Evolutionary conservation across 495 filamentous ascomycete species (phyloP).

Genomic region (Aspergillus ellipticus): DNA sequence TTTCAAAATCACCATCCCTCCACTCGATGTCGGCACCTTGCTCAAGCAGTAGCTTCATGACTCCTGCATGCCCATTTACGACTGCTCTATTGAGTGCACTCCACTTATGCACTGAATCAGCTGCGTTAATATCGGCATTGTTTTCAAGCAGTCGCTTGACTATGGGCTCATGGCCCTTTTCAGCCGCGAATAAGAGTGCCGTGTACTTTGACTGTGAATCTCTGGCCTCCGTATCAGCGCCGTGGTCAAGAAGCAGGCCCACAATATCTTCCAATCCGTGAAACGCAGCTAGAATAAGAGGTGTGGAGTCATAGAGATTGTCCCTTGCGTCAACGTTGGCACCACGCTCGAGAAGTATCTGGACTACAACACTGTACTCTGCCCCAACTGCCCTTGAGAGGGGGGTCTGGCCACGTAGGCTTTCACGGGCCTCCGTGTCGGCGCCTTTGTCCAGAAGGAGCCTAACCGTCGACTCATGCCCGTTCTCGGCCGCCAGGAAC

Average conservation of each 20-base stretch:
- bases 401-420: background rate
- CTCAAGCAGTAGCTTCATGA: conserved; percentile 23
- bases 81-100: conserved; percentile 34
- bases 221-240: background rate
- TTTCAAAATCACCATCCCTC: background rate
- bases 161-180: conserved; percentile 6
- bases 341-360: conserved; percentile 17
- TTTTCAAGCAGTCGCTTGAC: conserved; percentile 7
- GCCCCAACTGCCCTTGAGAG: background rate
- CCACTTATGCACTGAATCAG: conserved; percentile 10
- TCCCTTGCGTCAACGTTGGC: conserved; percentile 8
- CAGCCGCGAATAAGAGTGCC: conserved; percentile 18
- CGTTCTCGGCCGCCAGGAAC: conserved; percentile 14
- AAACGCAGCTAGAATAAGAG: conserved; percentile 18
- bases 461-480: conserved; percentile 4
- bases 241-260: background rate
- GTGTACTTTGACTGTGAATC: background rate
- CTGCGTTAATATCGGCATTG: background rate
- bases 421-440: background rate
- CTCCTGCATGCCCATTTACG: conserved; percentile 20
- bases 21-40: conserved; percentile 15
- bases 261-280: background rate
- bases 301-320: conserved; percentile 12
- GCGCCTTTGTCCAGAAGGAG: background rate
- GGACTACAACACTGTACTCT: conserved; percentile 3